A percentile compares a stretch with the other conserved stretches of the same genome.
Evolutionary conservation across 2,329 filamentous ascomycete genomes (phyloP).

Genomic region (Clarireedia sp.): DNA sequence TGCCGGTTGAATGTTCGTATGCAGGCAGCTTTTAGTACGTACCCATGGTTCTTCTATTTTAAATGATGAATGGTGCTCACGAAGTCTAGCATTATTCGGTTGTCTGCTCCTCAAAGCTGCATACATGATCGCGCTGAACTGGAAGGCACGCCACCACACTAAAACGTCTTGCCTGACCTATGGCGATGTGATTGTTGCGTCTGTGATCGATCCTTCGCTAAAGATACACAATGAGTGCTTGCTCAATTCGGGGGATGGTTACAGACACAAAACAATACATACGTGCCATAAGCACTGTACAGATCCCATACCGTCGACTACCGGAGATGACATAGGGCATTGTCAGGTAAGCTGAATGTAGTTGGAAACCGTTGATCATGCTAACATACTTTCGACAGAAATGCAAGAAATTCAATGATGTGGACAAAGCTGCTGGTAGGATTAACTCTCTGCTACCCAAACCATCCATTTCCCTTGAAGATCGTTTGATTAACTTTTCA

Average conservation of each 20-base stretch:
- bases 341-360: conserved; percentile 10
- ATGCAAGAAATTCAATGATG: conserved; percentile 20
- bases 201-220: conserved; percentile 17
- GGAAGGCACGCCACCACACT: conserved; percentile 7
- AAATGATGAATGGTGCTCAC: neutral
- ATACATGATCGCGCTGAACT: conserved; percentile 20
- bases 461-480: neutral
- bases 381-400: conserved; percentile 1
- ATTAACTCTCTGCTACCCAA: neutral
- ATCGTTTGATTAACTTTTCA: no score
- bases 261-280: conserved; percentile 13
- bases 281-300: conserved; percentile 22
- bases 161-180: conserved; percentile 18
- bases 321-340: conserved; percentile 17
- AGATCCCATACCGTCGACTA: conserved; percentile 12
- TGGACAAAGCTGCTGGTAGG: conserved; percentile 14
- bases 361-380: neutral
- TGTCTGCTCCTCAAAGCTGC: conserved; percentile 18
- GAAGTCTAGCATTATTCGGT: conserved; percentile 6
- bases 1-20: conserved; percentile 18
- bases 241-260: conserved; percentile 21
- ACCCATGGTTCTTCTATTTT: neutral
- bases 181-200: conserved; percentile 20
- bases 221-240: conserved; percentile 21
- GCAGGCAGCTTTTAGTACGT: conserved; percentile 17